Evolutionary conservation across 192 early-diverging fungal genomes (phyloP).

Genomic region (Thamnidium elegans): DNA sequence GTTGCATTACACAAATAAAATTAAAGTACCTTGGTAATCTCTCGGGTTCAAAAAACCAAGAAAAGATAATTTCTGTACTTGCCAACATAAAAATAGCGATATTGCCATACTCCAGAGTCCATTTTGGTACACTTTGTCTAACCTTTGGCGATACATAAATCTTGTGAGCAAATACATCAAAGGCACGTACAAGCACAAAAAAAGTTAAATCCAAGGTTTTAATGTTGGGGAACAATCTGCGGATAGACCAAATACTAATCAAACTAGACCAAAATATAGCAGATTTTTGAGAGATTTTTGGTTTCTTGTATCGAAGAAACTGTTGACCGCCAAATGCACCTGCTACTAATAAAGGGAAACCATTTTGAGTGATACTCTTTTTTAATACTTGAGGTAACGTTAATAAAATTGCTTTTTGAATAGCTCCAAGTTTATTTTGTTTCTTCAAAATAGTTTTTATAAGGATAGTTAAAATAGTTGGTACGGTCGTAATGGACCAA

Average conservation of each 20-base stretch:
- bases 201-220: conserved; percentile 54
- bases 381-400: conserved; percentile 1
- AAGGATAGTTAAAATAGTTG: conserved; percentile 15
- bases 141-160: conserved; percentile 28
- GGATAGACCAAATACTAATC: conserved; percentile 38
- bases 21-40: conserved; percentile 47
- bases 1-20: background rate
- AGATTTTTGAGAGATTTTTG: background rate
- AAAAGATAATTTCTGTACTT: conserved; percentile 62
- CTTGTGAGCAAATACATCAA: conserved; percentile 49
- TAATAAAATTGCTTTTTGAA: background rate
- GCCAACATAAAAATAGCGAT: conserved; percentile 48
- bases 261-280: conserved; percentile 38
- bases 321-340: conserved; percentile 28
- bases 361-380: conserved; percentile 27
- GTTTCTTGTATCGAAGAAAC: background rate
- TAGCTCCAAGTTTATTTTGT: background rate
- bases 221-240: conserved; percentile 34
- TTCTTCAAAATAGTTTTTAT: conserved; percentile 10
- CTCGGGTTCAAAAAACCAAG: conserved; percentile 54
- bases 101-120: conserved; percentile 45
- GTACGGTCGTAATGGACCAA: conserved; percentile 27
- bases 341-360: conserved; percentile 30
- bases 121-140: conserved; percentile 41
- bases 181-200: conserved; percentile 52